Conservation (phyloP, 2,329 filamentous ascomycete genomes). For the Verticillium albo-atrum region DNA sequence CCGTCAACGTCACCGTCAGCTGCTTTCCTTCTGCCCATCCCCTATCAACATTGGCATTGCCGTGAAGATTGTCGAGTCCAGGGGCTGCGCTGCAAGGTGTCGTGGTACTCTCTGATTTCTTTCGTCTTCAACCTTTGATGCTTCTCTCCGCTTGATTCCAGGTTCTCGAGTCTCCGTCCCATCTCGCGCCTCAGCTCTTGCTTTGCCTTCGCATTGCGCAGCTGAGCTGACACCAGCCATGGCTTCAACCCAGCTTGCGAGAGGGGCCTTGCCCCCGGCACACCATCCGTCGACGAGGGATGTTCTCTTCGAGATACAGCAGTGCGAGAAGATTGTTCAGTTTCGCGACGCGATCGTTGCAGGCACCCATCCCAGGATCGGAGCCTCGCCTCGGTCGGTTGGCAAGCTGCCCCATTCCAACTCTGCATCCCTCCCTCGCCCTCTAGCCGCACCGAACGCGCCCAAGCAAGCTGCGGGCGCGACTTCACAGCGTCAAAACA, state of each 20-base stretch:
- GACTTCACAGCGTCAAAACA: not conserved
- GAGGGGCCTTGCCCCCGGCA: constrained; percentile 4
- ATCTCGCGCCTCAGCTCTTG: not conserved
- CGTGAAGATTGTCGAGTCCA: not conserved
- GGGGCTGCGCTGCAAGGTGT: not conserved
- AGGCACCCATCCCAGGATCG: constrained; percentile 66
- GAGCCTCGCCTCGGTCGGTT: constrained; percentile 40
- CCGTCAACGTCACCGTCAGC: not conserved
- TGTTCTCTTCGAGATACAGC: constrained; percentile 53
- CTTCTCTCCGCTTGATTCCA: not conserved
- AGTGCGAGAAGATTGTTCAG: constrained; percentile 76
- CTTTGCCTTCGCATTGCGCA: constrained; percentile 1
- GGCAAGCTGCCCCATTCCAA: constrained; percentile 4
- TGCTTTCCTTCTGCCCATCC: not conserved
- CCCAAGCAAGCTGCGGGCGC: constrained; percentile 12
- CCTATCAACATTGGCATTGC: not conserved
- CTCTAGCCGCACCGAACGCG: not conserved
- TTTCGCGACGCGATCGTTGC: constrained; percentile 78
- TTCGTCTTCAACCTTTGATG: not conserved
- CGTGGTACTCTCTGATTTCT: not conserved
- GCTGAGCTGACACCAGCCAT: constrained; percentile 4
- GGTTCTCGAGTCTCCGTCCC: not conserved
- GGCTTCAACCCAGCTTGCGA: constrained; percentile 10
- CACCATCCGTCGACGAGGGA: constrained; percentile 28
- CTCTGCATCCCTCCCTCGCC: constrained; percentile 3